These are phyloP conservation scores for Metschnikowia picachoensis DNA, from an alignment of 805 yeast species.

Conservation along the genomic window DNA sequence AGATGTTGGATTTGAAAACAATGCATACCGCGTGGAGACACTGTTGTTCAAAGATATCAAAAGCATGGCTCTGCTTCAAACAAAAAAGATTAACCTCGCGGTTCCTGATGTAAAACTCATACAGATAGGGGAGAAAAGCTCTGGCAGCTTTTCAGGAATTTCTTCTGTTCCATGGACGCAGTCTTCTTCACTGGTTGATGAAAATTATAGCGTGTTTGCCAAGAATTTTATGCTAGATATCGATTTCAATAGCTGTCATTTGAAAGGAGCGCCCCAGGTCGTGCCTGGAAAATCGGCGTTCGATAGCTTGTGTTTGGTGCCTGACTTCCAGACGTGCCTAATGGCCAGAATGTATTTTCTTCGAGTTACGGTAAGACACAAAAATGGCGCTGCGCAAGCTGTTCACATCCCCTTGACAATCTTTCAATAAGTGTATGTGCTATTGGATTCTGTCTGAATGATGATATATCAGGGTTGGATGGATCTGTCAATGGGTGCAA, in stretches of 20 bases:
- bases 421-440: neutral
- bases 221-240: slow-evolving; percentile 29
- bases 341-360: slow-evolving; percentile 35
- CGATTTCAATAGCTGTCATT: slow-evolving; percentile 26
- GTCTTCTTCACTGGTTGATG: slow-evolving; percentile 8
- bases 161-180: slow-evolving; percentile 29
- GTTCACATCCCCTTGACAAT: slow-evolving; percentile 33
- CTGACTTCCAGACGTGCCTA: slow-evolving; percentile 37
- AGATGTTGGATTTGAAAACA: slow-evolving; percentile 30
- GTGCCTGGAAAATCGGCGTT: slow-evolving; percentile 17
- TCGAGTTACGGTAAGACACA: slow-evolving; percentile 27
- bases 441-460: neutral
- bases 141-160: slow-evolving; percentile 23
- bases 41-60: slow-evolving; percentile 35
- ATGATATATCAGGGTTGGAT: no score
- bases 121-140: slow-evolving; percentile 12
- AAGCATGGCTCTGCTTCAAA: slow-evolving; percentile 29
- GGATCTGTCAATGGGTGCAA: no score
- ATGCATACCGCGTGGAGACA: slow-evolving; percentile 31
- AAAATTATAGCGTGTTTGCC: slow-evolving; percentile 21
- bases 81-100: slow-evolving; percentile 33
- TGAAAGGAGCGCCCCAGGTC: slow-evolving; percentile 23
- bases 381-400: slow-evolving; percentile 27
- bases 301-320: slow-evolving; percentile 34
- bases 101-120: slow-evolving; percentile 20